Percentiles rank a stretch among this genome's conserved stretches.
Evolutionary conservation across 768 basidiomycete species (phyloP).

Genomic region (Serendipita indica): DNA sequence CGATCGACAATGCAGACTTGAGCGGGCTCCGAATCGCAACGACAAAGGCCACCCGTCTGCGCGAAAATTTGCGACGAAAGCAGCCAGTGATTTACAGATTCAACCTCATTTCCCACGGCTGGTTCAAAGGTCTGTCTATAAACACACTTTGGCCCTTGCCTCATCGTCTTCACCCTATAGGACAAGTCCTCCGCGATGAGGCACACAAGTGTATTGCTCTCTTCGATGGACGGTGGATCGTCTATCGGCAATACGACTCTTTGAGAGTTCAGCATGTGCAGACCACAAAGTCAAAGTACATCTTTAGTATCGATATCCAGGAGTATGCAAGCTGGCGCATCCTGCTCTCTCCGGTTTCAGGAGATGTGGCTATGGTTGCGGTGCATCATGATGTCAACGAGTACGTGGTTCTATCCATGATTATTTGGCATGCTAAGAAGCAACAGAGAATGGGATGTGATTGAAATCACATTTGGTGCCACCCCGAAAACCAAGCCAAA

Average conservation of each 20-base stretch:
- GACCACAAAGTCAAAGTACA: background rate
- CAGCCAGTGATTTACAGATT: background rate
- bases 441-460: background rate
- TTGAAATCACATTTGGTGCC: constrained; percentile 2
- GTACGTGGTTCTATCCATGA: background rate
- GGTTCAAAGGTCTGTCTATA: too few relatives aligned
- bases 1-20: background rate
- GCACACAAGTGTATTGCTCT: too few relatives aligned
- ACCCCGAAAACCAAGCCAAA: background rate
- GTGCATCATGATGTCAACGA: background rate
- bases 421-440: background rate
- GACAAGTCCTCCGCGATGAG: too few relatives aligned
- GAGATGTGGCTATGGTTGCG: background rate
- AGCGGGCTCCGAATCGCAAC: background rate
- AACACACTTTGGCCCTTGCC: too few relatives aligned
- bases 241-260: constrained; percentile 1
- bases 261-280: background rate
- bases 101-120: background rate
- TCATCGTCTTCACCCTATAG: too few relatives aligned
- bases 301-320: background rate
- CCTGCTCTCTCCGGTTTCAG: background rate
- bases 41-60: background rate
- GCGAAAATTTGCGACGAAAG: background rate
- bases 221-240: constrained; percentile 1
- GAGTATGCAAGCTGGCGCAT: background rate